These are phyloP conservation scores for Melaleuca alternifolia DNA, from an alignment of 345 rosid genomes.

Conservation along the genomic window DNA sequence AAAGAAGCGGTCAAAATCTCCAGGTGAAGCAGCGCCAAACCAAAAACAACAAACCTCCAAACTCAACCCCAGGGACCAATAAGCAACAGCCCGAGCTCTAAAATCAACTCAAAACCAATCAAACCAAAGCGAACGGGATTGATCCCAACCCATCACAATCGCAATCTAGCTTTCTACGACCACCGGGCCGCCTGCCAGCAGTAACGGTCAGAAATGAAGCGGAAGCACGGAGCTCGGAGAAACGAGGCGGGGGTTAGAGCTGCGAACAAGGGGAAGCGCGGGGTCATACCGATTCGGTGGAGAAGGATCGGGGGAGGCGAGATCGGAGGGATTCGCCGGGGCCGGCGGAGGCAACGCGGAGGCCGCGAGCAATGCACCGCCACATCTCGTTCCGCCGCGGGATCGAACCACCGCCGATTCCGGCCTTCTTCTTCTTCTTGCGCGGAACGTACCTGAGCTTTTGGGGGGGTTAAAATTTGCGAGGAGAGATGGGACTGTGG, in stretches of 20 bases:
- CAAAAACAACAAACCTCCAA: neutral
- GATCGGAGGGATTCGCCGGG: constrained; percentile 43
- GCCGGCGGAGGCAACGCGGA: constrained; percentile 56
- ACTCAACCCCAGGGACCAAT: neutral
- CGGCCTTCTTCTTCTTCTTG: too few relatives aligned
- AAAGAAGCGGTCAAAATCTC: neutral
- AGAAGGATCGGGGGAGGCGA: constrained; percentile 59
- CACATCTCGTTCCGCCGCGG: constrained; percentile 45
- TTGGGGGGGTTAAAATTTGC: neutral
- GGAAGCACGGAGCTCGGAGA: neutral
- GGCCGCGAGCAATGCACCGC: constrained; percentile 96
- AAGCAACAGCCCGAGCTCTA: neutral
- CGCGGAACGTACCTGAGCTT: neutral
- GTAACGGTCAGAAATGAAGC: too few relatives aligned
- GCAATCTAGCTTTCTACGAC: neutral
- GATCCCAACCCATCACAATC: neutral
- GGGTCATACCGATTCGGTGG: constrained; percentile 47
- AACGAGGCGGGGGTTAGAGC: neutral
- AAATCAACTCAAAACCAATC: neutral
- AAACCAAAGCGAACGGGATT: neutral
- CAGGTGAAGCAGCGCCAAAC: neutral
- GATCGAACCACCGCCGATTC: neutral
- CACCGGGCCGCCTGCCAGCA: neutral
- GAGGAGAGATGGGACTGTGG: neutral
- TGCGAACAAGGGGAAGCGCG: neutral